These are phyloP conservation scores for Pythium myriotylum DNA, from an alignment of 352 stramenopile species.

Conservation along the genomic window DNA sequence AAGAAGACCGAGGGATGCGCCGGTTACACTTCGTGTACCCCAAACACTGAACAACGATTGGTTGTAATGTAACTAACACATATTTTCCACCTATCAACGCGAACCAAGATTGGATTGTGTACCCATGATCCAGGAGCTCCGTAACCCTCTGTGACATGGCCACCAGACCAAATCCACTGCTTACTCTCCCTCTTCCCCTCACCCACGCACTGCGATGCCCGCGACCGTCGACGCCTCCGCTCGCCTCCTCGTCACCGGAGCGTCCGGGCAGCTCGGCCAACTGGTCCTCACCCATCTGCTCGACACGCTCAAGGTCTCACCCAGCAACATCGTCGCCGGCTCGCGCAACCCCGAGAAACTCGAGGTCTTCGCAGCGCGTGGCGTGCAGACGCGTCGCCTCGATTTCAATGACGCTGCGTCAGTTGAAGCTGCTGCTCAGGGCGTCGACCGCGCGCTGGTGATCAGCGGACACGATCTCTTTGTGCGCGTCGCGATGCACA, in stretches of 20 bases:
- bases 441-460: slow-evolving; percentile 24
- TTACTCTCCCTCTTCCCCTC: too few species aligned
- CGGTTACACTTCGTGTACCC: too few species aligned
- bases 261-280: slow-evolving; percentile 22
- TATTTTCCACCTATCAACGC: too few species aligned
- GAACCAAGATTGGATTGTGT: too few species aligned
- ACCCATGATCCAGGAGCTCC: too few species aligned
- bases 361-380: slow-evolving; percentile 1
- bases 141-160: too few species aligned
- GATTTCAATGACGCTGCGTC: slow-evolving; percentile 20
- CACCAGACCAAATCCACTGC: too few species aligned
- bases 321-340: slow-evolving; percentile 23
- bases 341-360: slow-evolving; percentile 22
- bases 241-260: slow-evolving; percentile 30
- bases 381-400: slow-evolving; percentile 18
- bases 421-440: slow-evolving; percentile 14
- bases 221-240: too few species aligned
- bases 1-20: too few species aligned
- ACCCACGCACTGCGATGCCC: too few species aligned
- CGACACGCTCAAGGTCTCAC: slow-evolving; percentile 26
- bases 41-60: too few species aligned
- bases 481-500: slow-evolving; percentile 1
- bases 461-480: slow-evolving; percentile 12
- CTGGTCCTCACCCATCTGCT: slow-evolving; percentile 24
- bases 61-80: too few species aligned